Base-by-base conservation (phyloP, 2,329 filamentous ascomycete genomes). In the Colletotrichum sidae region DNA sequence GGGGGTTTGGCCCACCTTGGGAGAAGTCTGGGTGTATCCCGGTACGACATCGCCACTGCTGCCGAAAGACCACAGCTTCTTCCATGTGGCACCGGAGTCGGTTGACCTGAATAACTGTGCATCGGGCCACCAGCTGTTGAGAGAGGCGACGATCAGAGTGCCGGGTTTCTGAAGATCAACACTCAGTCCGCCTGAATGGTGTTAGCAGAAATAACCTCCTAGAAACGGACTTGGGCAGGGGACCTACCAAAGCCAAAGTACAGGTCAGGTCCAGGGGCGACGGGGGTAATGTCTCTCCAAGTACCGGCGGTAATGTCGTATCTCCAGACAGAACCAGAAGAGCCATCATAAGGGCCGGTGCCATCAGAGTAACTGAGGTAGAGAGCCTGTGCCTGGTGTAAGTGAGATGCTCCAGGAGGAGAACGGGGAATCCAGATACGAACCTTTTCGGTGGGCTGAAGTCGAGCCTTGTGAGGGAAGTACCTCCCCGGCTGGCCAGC, bases 91-190 rank as follows among this genome's bases (percentile, higher is more conserved):
- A 15, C 83, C 86, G 0, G 84, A 86, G 72, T 88, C 81, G 0
- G 76, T 85, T 2, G 84, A 87, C 41, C 86, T 77, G 74, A 83
- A 88, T 46, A 88, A 75, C 53, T 86, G 81, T 0, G 81, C 85
- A 65, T 89, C 86, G 0, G 86, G 86, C 77, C 81, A 88, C 86
- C 86, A 88, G 13, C 81, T 84, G 74, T 88, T 89, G 39, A 88
- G 72, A 1, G 81, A 80, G 0, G 86, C 84, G 0, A 87, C 86
- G 42, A 88, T 81, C 11, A 88, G 71, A 0, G 86, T 88, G 0
- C 86, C 86, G 0, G 86, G 81, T 13, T 81, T 83, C 68, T 83
- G 79, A 62, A 83, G 75, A 55, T 88, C 86, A 13, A 88, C 75
- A 0, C 81, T 78, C 2, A 88, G 73, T 2, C 86, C 86, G 13